Evolutionary conservation across 257 asterid genomes (phyloP).

Genomic region (Gardenia jasminoides): DNA sequence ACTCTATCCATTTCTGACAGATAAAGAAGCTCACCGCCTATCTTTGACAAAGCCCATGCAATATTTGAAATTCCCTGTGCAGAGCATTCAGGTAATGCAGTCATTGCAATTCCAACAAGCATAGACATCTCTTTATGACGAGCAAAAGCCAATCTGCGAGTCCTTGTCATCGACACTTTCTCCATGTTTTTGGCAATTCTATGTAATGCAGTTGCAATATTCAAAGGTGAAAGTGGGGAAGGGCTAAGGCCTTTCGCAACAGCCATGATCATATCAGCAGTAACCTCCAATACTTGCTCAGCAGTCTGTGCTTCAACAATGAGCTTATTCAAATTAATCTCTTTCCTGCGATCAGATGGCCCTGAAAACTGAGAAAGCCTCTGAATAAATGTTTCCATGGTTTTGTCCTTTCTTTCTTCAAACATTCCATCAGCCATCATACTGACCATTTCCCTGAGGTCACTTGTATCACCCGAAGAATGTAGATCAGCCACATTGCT

Average conservation of each 20-base stretch:
- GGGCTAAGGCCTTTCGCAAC: constrained; percentile 91
- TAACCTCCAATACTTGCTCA: constrained; percentile 77
- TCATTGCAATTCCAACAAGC: constrained; percentile 96
- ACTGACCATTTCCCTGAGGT: constrained; percentile 52
- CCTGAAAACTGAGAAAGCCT: constrained; percentile 90
- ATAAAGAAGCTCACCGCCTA: constrained; percentile 94
- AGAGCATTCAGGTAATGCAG: constrained; percentile 84
- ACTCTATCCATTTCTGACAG: constrained; percentile 92
- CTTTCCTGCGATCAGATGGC: constrained; percentile 82
- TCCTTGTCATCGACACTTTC: constrained; percentile 67
- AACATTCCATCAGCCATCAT: constrained; percentile 75
- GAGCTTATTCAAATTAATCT: constrained; percentile 69
- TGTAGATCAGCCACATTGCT: constrained; percentile 23
- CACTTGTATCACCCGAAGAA: constrained; percentile 26
- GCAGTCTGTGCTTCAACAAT: constrained; percentile 84
- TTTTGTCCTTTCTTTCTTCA: constrained; percentile 55
- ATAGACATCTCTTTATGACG: constrained; percentile 83
- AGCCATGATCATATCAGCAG: constrained; percentile 66
- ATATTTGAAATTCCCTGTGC: constrained; percentile 89
- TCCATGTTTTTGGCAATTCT: constrained; percentile 99
- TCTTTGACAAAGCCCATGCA: constrained; percentile 90
- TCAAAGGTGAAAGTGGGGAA: constrained; percentile 89
- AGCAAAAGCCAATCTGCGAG: constrained; percentile 70
- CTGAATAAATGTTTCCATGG: constrained; percentile 66
- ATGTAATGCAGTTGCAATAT: constrained; percentile 85